Percentiles rank a stretch among this genome's conserved stretches.
Conservation (phyloP, 1,284 basidiomycete genomes). For the Heliocybe sulcata region DNA sequence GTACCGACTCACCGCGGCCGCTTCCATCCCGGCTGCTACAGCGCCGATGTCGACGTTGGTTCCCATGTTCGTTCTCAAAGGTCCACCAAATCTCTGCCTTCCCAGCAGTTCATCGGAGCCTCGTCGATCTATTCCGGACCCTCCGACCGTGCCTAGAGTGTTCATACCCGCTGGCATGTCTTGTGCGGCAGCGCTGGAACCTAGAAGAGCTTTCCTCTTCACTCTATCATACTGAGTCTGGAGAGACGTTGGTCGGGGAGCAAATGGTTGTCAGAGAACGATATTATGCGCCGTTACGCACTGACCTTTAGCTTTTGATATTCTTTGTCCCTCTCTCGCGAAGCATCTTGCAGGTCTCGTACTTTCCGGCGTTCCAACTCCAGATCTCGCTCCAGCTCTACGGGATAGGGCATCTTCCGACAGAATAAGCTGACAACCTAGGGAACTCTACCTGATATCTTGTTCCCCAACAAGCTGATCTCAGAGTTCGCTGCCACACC, state of each 20-base stretch:
- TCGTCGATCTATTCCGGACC: slow-evolving; percentile 8
- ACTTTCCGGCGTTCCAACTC: slow-evolving; percentile 70
- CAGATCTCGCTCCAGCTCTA: slow-evolving; percentile 72
- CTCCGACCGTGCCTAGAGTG: slow-evolving; percentile 3
- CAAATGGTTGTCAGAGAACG: slow-evolving; percentile 1
- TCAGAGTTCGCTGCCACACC: slow-evolving; percentile 62
- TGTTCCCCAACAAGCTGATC: slow-evolving; percentile 60
- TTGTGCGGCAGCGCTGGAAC: slow-evolving; percentile 13
- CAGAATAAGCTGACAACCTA: slow-evolving; percentile 6
- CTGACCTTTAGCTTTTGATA: slow-evolving; percentile 78
- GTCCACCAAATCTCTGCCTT: slow-evolving; percentile 7
- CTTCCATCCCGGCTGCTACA: slow-evolving; percentile 65
- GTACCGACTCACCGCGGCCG: slow-evolving; percentile 41
- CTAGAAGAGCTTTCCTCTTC: slow-evolving; percentile 69
- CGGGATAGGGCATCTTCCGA: neutral
- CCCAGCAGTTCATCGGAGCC: slow-evolving; percentile 10
- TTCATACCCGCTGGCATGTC: slow-evolving; percentile 3
- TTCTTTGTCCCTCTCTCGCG: slow-evolving; percentile 74
- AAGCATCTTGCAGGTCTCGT: slow-evolving; percentile 64
- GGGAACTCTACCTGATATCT: slow-evolving; percentile 42
- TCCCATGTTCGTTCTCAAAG: slow-evolving; percentile 11
- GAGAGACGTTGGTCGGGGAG: slow-evolving; percentile 1
- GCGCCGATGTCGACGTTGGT: slow-evolving; percentile 38
- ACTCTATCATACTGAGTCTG: slow-evolving; percentile 68
- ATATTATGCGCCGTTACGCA: no score